phyloP scores from a whole-genome alignment of 768 basidiomycete species.

The Suillus occidentalis region DNA sequence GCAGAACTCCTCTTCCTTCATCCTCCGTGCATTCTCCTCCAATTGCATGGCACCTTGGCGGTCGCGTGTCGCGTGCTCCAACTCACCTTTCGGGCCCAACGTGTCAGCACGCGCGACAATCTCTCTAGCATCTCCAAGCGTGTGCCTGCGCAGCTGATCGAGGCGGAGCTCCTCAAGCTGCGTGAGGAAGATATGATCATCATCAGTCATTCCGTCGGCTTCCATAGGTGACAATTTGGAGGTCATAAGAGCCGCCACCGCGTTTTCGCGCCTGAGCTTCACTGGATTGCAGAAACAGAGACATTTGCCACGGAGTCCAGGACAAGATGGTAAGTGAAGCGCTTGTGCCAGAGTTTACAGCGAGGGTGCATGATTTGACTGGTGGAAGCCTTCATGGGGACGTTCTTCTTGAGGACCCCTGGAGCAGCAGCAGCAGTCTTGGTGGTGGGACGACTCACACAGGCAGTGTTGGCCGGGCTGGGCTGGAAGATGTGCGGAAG shows the following conservation, averaged over 20 bases:
- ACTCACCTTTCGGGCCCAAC: slow-evolving; percentile 12
- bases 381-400: too few species aligned
- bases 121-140: slow-evolving; percentile 24
- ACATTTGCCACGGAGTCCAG: too few species aligned
- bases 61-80: slow-evolving; percentile 23
- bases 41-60: slow-evolving; percentile 15
- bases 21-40: slow-evolving; percentile 14
- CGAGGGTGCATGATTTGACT: too few species aligned
- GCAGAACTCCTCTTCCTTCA: slow-evolving; percentile 15
- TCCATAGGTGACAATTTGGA: slow-evolving; percentile 14
- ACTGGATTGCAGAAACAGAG: not conserved
- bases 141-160: slow-evolving; percentile 13
- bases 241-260: slow-evolving; percentile 2
- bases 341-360: too few species aligned
- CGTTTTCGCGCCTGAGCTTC: slow-evolving; percentile 5
- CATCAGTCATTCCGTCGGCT: slow-evolving; percentile 12
- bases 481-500: slow-evolving; percentile 8
- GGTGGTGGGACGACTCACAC: too few species aligned
- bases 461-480: not conserved
- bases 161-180: slow-evolving; percentile 21
- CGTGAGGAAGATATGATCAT: slow-evolving; percentile 27
- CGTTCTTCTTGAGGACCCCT: too few species aligned
- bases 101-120: slow-evolving; percentile 21
- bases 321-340: too few species aligned
- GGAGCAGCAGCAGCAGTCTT: too few species aligned